These are phyloP conservation scores for Vigna unguiculata DNA, from an alignment of 306 rosid species.

Conservation along the genomic window DNA sequence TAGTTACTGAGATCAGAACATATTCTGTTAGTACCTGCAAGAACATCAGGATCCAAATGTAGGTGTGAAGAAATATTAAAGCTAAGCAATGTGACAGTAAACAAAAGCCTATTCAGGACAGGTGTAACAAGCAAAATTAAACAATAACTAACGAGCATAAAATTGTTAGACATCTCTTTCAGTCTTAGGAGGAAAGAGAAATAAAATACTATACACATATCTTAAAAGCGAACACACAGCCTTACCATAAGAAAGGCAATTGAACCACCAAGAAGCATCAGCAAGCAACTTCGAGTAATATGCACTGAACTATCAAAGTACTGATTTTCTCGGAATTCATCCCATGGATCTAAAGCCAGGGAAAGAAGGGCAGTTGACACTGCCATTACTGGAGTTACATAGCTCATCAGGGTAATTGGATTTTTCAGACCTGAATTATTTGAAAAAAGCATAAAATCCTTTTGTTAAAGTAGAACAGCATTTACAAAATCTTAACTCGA, in stretches of 20 bases:
- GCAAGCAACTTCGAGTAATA: constrained; percentile 75
- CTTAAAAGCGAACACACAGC: constrained; percentile 30
- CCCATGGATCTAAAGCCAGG: constrained; percentile 89
- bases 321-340: constrained; percentile 63
- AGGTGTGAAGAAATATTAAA: constrained; percentile 31
- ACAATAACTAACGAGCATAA: neutral
- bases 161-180: neutral
- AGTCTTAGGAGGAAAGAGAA: neutral
- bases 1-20: constrained; percentile 90
- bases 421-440: constrained; percentile 83
- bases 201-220: neutral
- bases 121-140: constrained; percentile 22
- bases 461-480: constrained; percentile 27
- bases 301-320: constrained; percentile 84
- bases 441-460: constrained; percentile 24
- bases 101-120: constrained; percentile 18
- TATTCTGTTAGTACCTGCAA: constrained; percentile 89
- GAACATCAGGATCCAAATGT: constrained; percentile 41
- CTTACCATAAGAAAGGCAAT: constrained; percentile 96
- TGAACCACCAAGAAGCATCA: constrained; percentile 90
- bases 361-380: constrained; percentile 77
- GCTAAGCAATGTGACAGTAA: constrained; percentile 22
- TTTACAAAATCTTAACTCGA: constrained; percentile 18
- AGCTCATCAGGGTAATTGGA: constrained; percentile 94
- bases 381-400: constrained; percentile 94